phyloP scores from a whole-genome alignment of 2,329 filamentous ascomycete species.

The Phaeophleospora eucalypticola region DNA sequence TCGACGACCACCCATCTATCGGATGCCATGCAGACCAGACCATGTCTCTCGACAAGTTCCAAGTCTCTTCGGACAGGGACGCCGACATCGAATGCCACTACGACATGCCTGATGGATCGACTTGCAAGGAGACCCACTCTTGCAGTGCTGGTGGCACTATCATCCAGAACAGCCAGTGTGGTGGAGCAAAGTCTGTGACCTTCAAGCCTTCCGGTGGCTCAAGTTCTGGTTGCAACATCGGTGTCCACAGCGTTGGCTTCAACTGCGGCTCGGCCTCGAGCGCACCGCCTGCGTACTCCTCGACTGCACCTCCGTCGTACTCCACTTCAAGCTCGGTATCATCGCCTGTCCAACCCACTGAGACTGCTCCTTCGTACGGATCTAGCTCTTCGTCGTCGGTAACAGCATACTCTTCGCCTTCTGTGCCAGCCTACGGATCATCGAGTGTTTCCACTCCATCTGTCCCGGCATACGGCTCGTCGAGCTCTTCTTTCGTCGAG shows the following conservation, averaged over 20 bases:
- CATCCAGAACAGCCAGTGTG: slow-evolving; percentile 82
- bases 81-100: slow-evolving; percentile 78
- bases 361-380: slow-evolving; percentile 6
- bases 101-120: slow-evolving; percentile 74
- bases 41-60: slow-evolving; percentile 73
- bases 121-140: slow-evolving; percentile 70
- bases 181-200: slow-evolving; percentile 78
- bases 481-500: slow-evolving; percentile 21
- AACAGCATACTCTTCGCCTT: slow-evolving; percentile 7
- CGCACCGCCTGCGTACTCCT: slow-evolving; percentile 28
- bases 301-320: slow-evolving; percentile 24
- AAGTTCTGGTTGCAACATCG: slow-evolving; percentile 57
- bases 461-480: slow-evolving; percentile 5
- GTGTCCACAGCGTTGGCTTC: slow-evolving; percentile 70
- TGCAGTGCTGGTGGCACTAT: slow-evolving; percentile 66
- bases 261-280: slow-evolving; percentile 55
- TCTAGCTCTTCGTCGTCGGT: slow-evolving; percentile 15
- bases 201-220: slow-evolving; percentile 50
- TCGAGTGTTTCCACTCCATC: slow-evolving; percentile 5
- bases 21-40: slow-evolving; percentile 47
- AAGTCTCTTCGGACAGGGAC: slow-evolving; percentile 70
- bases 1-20: slow-evolving; percentile 42
- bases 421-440: slow-evolving; percentile 9
- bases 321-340: slow-evolving; percentile 20
- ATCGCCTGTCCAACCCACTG: slow-evolving; percentile 11